Evolutionary conservation across 2,329 filamentous ascomycete species (phyloP).

Genomic region (Microsporum audouinii): DNA sequence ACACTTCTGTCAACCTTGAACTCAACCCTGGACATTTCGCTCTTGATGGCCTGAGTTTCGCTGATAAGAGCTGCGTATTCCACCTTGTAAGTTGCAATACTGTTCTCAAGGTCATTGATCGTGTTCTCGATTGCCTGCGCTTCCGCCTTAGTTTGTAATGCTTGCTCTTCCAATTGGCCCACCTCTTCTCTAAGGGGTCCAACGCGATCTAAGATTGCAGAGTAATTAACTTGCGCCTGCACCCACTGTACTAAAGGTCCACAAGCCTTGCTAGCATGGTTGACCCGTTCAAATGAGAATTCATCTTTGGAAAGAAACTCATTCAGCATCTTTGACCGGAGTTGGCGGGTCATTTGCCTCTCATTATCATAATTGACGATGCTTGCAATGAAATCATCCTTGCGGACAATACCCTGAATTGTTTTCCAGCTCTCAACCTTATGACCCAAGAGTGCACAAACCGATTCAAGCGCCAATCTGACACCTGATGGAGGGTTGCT

Average conservation of each 20-base stretch:
- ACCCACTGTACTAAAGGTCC: constrained; percentile 97
- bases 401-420: constrained; percentile 76
- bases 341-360: constrained; percentile 73
- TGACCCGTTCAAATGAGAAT: constrained; percentile 92
- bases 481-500: constrained; percentile 82
- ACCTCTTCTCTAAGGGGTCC: constrained; percentile 89
- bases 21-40: constrained; percentile 90
- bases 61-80: constrained; percentile 95
- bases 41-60: constrained; percentile 93
- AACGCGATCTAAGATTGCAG: constrained; percentile 89
- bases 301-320: constrained; percentile 88
- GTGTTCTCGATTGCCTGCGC: constrained; percentile 84
- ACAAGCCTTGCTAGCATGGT: constrained; percentile 91
- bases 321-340: constrained; percentile 79
- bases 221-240: constrained; percentile 90
- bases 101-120: constrained; percentile 71
- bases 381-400: constrained; percentile 93
- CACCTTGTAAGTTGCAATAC: constrained; percentile 88
- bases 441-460: constrained; percentile 87
- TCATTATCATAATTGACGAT: constrained; percentile 97
- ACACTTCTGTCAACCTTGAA: constrained; percentile 98
- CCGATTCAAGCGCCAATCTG: constrained; percentile 84
- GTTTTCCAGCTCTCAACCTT: constrained; percentile 84
- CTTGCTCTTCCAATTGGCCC: constrained; percentile 70
- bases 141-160: constrained; percentile 83